Evolutionary conservation across 2,329 filamentous ascomycete species (phyloP).

Genomic region (Graphilbum sp.): DNA sequence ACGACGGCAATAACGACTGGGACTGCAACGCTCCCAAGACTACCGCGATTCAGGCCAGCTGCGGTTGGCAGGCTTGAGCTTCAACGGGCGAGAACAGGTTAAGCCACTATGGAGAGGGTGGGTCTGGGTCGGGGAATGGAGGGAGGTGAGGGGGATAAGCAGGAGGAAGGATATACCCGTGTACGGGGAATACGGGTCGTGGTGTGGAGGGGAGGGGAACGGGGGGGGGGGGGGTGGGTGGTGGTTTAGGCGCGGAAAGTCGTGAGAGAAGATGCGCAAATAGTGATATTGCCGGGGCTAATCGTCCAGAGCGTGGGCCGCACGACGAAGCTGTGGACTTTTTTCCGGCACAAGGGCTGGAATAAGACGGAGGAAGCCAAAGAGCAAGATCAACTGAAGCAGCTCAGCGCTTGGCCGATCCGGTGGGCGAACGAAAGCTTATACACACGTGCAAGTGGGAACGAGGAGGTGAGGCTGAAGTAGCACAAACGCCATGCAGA

Average conservation of each 20-base stretch:
- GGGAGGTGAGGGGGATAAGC: not conserved
- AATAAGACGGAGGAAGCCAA: conserved; percentile 4
- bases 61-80: not conserved
- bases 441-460: conserved; percentile 1
- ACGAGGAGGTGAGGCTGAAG: not conserved
- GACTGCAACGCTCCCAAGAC: too few relatives aligned
- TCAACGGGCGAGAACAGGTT: not conserved
- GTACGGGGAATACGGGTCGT: not conserved
- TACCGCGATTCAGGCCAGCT: too few relatives aligned
- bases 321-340: not conserved
- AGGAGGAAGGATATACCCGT: not conserved
- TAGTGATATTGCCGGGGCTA: not conserved
- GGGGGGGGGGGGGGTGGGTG: not conserved
- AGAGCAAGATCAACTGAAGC: not conserved
- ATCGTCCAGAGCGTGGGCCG: not conserved
- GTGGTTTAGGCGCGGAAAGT: too few relatives aligned
- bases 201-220: not conserved
- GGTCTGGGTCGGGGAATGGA: too few relatives aligned
- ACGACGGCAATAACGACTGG: not conserved
- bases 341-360: too few relatives aligned
- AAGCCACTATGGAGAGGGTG: not conserved
- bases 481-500: not conserved
- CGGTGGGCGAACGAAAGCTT: conserved; percentile 1
- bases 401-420: not conserved
- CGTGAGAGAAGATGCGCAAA: not conserved